Evolutionary conservation across 164 flowering plant genomes (phyloP).

Genomic region (Aristolochia californica): DNA sequence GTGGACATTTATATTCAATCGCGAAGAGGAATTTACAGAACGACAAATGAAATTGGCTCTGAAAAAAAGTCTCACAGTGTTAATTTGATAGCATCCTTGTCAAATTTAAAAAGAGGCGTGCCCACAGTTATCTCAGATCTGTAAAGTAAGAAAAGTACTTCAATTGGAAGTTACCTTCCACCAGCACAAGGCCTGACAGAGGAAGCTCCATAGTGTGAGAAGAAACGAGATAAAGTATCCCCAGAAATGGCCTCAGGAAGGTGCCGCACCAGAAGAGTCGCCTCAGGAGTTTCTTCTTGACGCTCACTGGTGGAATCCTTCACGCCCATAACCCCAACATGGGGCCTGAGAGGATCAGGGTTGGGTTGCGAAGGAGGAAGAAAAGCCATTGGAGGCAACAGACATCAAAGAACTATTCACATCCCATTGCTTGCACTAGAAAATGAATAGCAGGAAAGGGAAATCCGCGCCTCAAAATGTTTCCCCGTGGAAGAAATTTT

Average conservation of each 20-base stretch:
- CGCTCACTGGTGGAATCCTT: neutral
- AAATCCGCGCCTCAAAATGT: too few species aligned
- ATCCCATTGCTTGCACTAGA: neutral
- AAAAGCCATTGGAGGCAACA: neutral
- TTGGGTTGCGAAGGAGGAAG: neutral
- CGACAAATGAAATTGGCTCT: neutral
- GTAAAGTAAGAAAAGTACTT: neutral
- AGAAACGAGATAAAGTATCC: conserved; percentile 60
- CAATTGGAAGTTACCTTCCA: conserved; percentile 30
- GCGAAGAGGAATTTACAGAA: neutral
- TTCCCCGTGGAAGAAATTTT: too few species aligned
- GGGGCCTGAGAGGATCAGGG: neutral
- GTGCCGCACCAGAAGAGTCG: conserved; percentile 58
- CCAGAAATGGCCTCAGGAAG: conserved; percentile 84
- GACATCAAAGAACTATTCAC: neutral
- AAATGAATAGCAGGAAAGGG: too few species aligned
- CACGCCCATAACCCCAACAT: neutral
- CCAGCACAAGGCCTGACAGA: conserved; percentile 56
- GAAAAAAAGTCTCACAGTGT: neutral
- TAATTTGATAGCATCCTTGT: neutral
- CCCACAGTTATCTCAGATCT: neutral
- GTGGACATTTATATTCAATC: neutral
- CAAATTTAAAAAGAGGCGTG: neutral
- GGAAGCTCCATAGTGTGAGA: conserved; percentile 80
- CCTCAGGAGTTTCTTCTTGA: neutral